A percentile compares a stretch with the other conserved stretches of the same genome.
Evolutionary conservation across 2,329 filamentous ascomycete species (phyloP).

Genomic region (Dactylellina parvicollis): DNA sequence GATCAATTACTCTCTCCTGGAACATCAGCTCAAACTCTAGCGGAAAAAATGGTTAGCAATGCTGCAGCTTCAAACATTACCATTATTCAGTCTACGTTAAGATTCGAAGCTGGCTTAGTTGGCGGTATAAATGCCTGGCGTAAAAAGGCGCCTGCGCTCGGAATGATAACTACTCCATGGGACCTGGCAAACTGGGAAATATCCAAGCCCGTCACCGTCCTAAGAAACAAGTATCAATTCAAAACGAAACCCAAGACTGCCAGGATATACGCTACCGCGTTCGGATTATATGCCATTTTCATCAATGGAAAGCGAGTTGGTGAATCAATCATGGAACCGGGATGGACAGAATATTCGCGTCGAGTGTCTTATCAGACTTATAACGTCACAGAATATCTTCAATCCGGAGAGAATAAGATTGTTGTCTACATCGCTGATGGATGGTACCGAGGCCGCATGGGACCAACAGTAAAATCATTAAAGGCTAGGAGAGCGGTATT

Average conservation of each 20-base stretch:
- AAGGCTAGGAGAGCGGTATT: constrained; percentile 2
- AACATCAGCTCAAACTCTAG: background rate
- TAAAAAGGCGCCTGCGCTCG: background rate
- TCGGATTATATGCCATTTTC: constrained; percentile 12
- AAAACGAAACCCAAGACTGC: constrained; percentile 5
- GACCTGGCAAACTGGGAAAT: constrained; percentile 12
- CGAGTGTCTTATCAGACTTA: constrained; percentile 22
- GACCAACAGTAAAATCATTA: constrained; percentile 56
- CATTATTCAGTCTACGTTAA: background rate
- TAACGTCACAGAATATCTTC: constrained; percentile 9
- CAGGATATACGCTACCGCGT: constrained; percentile 18
- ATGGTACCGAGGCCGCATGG: constrained; percentile 21
- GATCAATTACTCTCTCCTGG: background rate
- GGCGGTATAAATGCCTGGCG: constrained; percentile 16
- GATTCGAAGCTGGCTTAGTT: constrained; percentile 15
- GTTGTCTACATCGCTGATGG: constrained; percentile 19
- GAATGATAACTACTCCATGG: constrained; percentile 24
- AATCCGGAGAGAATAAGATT: constrained; percentile 9
- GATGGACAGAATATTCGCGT: constrained; percentile 20
- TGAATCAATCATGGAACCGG: constrained; percentile 28
- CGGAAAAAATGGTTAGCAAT: background rate
- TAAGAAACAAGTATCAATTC: constrained; percentile 1
- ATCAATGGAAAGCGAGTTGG: constrained; percentile 19
- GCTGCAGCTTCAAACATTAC: background rate
- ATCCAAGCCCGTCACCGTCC: constrained; percentile 5